Percentiles rank a stretch among this genome's conserved stretches.
phyloP scores from a whole-genome alignment of 2,329 filamentous ascomycete genomes.

The Cucurbitaria berberidis region DNA sequence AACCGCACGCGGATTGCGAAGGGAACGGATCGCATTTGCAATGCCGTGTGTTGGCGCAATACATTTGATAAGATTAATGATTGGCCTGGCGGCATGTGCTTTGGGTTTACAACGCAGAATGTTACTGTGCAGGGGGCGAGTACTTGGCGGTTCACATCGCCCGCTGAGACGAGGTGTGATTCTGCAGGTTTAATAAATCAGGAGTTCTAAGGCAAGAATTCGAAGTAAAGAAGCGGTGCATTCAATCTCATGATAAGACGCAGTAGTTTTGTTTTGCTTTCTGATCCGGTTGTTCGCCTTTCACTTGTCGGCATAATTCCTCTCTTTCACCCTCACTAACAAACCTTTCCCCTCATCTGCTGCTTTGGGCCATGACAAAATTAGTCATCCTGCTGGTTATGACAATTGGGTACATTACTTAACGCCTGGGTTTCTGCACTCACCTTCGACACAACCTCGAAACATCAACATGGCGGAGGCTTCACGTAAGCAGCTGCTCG shows the following conservation, averaged over 20 bases:
- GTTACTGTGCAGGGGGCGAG: slow-evolving; percentile 8
- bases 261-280: background rate
- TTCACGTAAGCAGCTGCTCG: background rate
- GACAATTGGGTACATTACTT: too few species aligned
- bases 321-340: background rate
- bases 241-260: background rate
- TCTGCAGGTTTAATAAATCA: slow-evolving; percentile 19
- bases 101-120: slow-evolving; percentile 16
- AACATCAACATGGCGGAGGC: background rate
- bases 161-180: slow-evolving; percentile 18
- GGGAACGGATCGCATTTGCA: slow-evolving; percentile 9
- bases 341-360: too few species aligned
- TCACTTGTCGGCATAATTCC: too few species aligned
- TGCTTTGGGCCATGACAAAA: too few species aligned
- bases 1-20: slow-evolving; percentile 12
- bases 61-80: slow-evolving; percentile 21
- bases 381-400: too few species aligned
- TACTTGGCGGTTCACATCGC: slow-evolving; percentile 4
- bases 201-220: background rate
- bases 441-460: background rate
- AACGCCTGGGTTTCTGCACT: background rate
- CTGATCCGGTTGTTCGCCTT: too few species aligned
- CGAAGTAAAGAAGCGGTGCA: background rate
- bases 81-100: slow-evolving; percentile 19
- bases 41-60: slow-evolving; percentile 21